Conservation (phyloP, 352 stramenopile species). For the Phytophthora hybrid region DNA sequence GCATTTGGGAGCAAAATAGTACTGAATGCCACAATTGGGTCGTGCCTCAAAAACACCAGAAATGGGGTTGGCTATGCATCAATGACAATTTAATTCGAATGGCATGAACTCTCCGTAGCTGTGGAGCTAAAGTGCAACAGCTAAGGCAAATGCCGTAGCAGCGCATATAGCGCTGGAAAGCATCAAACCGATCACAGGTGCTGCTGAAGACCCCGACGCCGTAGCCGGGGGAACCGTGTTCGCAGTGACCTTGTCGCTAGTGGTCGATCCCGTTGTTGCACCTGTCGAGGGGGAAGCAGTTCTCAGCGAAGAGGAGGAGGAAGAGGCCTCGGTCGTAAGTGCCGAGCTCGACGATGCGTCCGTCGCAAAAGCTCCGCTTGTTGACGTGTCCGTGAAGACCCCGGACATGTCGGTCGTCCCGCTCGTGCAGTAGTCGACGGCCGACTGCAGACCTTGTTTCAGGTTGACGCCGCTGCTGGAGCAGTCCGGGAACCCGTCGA, state of each 20-base stretch:
- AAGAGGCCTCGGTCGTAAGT: background rate
- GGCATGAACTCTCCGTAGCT: background rate
- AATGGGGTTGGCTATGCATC: background rate
- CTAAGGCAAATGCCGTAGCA: constrained; percentile 8
- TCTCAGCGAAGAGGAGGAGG: background rate
- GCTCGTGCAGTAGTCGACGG: constrained; percentile 30
- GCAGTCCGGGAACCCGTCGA: constrained; percentile 35
- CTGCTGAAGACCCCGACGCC: constrained; percentile 10
- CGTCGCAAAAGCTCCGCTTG: background rate
- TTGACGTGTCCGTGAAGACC: constrained; percentile 13
- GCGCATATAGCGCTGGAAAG: constrained; percentile 1
- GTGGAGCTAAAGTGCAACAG: constrained; percentile 1
- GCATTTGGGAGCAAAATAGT: too few relatives aligned
- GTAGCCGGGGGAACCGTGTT: constrained; percentile 3
- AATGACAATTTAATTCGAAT: background rate
- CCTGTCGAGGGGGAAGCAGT: background rate
- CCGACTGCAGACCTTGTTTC: constrained; percentile 18
- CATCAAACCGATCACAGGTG: constrained; percentile 5
- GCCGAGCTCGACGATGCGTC: constrained; percentile 11
- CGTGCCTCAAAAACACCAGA: too few relatives aligned
- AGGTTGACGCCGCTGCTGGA: constrained; percentile 34
- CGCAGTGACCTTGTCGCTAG: constrained; percentile 29
- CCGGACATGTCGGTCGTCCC: constrained; percentile 21
- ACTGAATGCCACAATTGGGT: too few relatives aligned
- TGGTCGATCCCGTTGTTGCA: background rate